These are phyloP conservation scores for Alternaria panax DNA, from an alignment of 2,329 filamentous ascomycete species.

Conservation along the genomic window DNA sequence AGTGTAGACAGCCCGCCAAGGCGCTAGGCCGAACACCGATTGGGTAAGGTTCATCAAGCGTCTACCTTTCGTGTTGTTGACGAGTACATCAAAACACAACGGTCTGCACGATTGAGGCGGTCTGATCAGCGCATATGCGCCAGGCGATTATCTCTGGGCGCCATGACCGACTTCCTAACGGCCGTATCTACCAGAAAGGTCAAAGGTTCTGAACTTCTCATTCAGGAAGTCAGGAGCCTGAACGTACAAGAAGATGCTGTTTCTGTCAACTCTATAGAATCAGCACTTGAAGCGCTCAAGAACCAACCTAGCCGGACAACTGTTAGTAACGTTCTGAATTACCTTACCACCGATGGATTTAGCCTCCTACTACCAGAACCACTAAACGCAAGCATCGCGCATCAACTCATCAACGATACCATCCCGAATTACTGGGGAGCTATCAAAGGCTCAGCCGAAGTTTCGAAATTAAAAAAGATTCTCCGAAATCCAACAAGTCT, in stretches of 20 bases:
- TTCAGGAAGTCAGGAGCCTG: slow-evolving; percentile 23
- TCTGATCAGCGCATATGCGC: background rate
- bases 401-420: slow-evolving; percentile 75
- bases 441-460: slow-evolving; percentile 10
- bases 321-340: slow-evolving; percentile 62
- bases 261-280: slow-evolving; percentile 48
- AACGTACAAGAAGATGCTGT: slow-evolving; percentile 18
- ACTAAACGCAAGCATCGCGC: slow-evolving; percentile 75
- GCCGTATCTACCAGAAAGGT: slow-evolving; percentile 53
- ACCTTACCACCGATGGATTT: slow-evolving; percentile 59
- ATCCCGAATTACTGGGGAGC: slow-evolving; percentile 81
- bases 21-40: slow-evolving; percentile 36
- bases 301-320: slow-evolving; percentile 68
- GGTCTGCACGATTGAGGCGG: background rate
- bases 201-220: slow-evolving; percentile 21
- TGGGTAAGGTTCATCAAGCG: slow-evolving; percentile 6
- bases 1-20: slow-evolving; percentile 29
- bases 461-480: slow-evolving; percentile 64
- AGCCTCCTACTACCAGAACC: slow-evolving; percentile 70
- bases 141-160: background rate
- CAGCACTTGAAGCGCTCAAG: slow-evolving; percentile 67
- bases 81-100: background rate
- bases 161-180: slow-evolving; percentile 60
- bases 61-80: background rate
- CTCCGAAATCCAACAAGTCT: slow-evolving; percentile 78